Conservation (phyloP, 2,329 filamentous ascomycete species). For the Sporothrix pseudoabietina region DNA sequence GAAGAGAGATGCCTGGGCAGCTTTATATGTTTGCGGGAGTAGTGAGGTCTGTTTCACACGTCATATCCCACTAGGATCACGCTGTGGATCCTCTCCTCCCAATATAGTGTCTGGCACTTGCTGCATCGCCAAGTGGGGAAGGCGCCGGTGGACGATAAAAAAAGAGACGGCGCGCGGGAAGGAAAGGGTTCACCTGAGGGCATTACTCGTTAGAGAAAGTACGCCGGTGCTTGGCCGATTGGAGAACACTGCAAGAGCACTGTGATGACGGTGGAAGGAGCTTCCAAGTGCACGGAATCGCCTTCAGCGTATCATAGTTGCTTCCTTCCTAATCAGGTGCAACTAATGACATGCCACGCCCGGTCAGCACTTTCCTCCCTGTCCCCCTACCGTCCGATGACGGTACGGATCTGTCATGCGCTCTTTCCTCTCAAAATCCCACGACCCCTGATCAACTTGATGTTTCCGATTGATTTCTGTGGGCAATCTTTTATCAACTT, state of each 20-base stretch:
- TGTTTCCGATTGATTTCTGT: not conserved
- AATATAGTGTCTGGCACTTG: not conserved
- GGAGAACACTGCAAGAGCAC: not conserved
- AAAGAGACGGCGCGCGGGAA: conserved; percentile 1
- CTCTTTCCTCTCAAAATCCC: not conserved
- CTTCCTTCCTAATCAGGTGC: not conserved
- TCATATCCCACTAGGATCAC: conserved; percentile 22
- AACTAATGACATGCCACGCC: not conserved
- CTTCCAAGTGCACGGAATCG: not conserved
- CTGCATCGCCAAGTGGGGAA: conserved; percentile 20
- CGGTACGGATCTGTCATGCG: conserved; percentile 5
- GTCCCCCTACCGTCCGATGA: not conserved
- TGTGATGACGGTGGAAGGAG: not conserved
- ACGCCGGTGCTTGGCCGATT: not conserved
- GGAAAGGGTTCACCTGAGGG: not conserved
- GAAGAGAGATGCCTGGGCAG: not conserved
- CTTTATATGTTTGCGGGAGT: conserved; percentile 2
- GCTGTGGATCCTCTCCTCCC: conserved; percentile 10
- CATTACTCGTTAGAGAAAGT: not conserved
- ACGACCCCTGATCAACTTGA: not conserved
- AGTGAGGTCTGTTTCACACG: not conserved
- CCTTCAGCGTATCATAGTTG: not conserved
- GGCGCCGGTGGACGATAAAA: not conserved
- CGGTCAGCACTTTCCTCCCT: conserved; percentile 1
- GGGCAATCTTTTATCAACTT: not conserved